Percentiles rank a stretch among this genome's conserved stretches.
phyloP scores from a whole-genome alignment of 2,329 filamentous ascomycete genomes.

The Teratosphaeria gauchensis region DNA sequence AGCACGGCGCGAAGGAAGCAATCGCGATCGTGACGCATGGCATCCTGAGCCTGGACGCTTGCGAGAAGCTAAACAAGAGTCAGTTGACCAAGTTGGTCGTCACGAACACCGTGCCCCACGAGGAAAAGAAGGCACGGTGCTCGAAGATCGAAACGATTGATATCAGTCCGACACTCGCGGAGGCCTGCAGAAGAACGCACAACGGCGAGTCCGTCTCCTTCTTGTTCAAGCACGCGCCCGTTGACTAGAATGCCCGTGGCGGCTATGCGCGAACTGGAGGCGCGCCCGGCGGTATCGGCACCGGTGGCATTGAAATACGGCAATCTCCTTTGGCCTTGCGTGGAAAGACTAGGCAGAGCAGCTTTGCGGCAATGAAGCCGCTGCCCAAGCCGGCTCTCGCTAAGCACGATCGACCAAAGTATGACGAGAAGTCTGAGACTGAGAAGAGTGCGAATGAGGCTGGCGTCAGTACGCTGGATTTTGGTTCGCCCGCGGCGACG shows the following conservation, averaged over 20 bases:
- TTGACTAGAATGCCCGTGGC: conserved; percentile 6
- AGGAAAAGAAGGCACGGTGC: conserved; percentile 70
- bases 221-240: conserved; percentile 49
- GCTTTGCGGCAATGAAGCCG: not conserved
- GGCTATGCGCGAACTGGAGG: not conserved
- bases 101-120: conserved; percentile 77
- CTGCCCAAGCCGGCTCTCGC: not conserved
- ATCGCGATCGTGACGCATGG: conserved; percentile 94
- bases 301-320: not conserved
- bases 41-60: conserved; percentile 79
- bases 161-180: conserved; percentile 73
- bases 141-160: conserved; percentile 82
- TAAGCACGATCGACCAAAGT: not conserved
- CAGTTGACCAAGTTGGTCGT: conserved; percentile 71
- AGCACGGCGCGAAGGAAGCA: conserved; percentile 77
- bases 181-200: conserved; percentile 59
- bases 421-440: not conserved
- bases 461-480: not conserved
- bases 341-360: not conserved
- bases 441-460: not conserved
- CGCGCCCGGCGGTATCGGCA: not conserved
- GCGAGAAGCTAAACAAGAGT: conserved; percentile 73
- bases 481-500: not conserved
- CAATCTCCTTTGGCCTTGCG: not conserved
- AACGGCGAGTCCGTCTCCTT: conserved; percentile 60